Base-by-base conservation (phyloP, 331 rosid genomes). In the Rosa hybrid region DNA sequence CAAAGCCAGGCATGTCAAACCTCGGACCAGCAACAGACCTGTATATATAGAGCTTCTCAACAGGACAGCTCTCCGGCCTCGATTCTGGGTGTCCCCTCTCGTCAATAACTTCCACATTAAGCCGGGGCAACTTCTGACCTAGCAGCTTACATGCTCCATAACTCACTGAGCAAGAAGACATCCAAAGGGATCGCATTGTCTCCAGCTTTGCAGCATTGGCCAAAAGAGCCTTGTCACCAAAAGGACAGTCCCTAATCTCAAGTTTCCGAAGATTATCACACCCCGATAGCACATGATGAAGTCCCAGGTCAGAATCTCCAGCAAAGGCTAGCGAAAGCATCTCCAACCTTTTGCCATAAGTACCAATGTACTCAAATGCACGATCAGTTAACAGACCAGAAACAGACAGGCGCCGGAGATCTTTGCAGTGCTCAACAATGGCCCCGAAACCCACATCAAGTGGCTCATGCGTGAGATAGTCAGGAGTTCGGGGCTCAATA, bases 141-240 rank as follows among this genome's bases (percentile, higher is more conserved):
- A 94, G 87, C 81, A 90, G 86, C 78, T 92, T 94, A 83, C 98
- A 94, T 21, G 98, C 97, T 91, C 95, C 97, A 79, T 79, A 94
- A 88, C 97, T 94, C 85, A 94, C 98, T 6, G 72, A 78, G 89
- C 98, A 94, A 82, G 97, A 82, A 86, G 98, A 94, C 98, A 94
- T 94, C 98, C 98, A 94, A 94, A 94, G 97, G 98, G 98, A 92
- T 91, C 98, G 98, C 98, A 94, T 94, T 94, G 98, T 92, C 97
- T 92, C 97, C 88, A 94, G 94, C 92, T 94, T 94, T 64, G 94
- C 97, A 88, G 98, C 97, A 86, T 94, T 94, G 78, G 94, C 97
- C 92, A 94, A 84, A 82, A 94, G 98, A 77, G 98, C 94, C 88
- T 94, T 90, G 78, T 94, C 98, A 73, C 97, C 97, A 83, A 94